phyloP scores from a whole-genome alignment of 176 grass and related monocot genomes.

The Coix lacrymajobi region DNA sequence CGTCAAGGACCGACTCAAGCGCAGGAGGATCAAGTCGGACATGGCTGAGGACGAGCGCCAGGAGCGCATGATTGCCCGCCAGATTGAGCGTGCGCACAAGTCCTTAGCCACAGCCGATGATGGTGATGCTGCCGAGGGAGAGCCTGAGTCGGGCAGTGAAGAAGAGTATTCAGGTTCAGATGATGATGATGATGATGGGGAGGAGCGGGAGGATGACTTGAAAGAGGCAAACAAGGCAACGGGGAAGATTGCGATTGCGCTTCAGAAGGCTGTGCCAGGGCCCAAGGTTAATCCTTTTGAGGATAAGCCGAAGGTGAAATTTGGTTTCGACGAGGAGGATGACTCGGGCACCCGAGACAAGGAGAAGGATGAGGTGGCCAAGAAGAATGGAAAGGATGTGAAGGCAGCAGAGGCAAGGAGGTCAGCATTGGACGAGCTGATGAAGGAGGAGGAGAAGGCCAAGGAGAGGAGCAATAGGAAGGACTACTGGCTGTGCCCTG shows the following conservation, averaged over 20 bases:
- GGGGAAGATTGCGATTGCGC: conserved; percentile 63
- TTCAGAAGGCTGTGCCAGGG: conserved; percentile 30
- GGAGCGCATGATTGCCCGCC: conserved; percentile 64
- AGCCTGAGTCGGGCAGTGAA: background rate
- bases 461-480: conserved; percentile 90
- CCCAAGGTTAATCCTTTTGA: conserved; percentile 43
- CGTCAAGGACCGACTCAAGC: conserved; percentile 82
- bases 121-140: background rate
- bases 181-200: background rate
- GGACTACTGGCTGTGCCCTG: conserved; percentile 86
- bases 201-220: background rate
- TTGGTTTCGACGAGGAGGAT: conserved; percentile 55
- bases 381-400: conserved; percentile 39
- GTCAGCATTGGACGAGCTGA: conserved; percentile 77
- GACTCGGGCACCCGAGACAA: background rate
- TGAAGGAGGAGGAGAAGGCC: conserved; percentile 87
- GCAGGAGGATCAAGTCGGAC: conserved; percentile 68
- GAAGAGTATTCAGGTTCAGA: conserved; percentile 28
- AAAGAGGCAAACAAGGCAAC: conserved; percentile 19
- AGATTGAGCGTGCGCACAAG: conserved; percentile 69
- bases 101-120: conserved; percentile 7
- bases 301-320: conserved; percentile 51
- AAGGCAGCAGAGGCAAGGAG: conserved; percentile 23
- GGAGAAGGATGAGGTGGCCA: conserved; percentile 20
- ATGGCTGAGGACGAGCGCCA: conserved; percentile 78